Evolutionary conservation across 2,329 filamentous ascomycete genomes (phyloP).

Genomic region (Thelonectria blattea): DNA sequence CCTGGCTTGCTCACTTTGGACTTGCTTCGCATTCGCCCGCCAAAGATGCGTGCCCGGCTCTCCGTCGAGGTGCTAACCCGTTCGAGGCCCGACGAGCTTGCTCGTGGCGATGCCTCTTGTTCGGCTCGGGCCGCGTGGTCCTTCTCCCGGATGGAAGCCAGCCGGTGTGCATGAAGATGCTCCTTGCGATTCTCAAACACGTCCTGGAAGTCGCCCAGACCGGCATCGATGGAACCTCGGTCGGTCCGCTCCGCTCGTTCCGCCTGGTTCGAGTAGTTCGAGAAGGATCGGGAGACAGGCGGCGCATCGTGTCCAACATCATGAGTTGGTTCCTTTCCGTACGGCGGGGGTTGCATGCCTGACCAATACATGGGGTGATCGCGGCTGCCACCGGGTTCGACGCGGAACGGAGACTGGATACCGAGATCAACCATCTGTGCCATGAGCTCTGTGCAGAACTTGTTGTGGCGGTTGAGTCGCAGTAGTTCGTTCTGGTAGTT

Average conservation of each 20-base stretch:
- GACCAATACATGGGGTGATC: conserved; percentile 69
- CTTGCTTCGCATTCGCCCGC: conserved; percentile 39
- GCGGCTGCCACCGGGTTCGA: conserved; percentile 70
- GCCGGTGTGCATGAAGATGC: conserved; percentile 42
- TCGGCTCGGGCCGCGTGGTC: conserved; percentile 40
- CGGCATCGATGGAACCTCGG: conserved; percentile 38
- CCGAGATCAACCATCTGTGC: conserved; percentile 81
- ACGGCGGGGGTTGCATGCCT: conserved; percentile 44
- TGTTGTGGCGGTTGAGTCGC: conserved; percentile 88
- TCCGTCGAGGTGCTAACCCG: conserved; percentile 33
- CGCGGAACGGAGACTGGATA: conserved; percentile 75
- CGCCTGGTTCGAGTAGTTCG: neutral
- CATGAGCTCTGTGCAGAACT: conserved; percentile 93
- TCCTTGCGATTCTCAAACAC: conserved; percentile 53
- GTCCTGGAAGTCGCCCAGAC: conserved; percentile 51
- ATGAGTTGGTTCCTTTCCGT: conserved; percentile 38
- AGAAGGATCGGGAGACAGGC: conserved; percentile 10
- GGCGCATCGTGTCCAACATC: conserved; percentile 18
- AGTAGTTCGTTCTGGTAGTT: conserved; percentile 96
- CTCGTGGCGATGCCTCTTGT: conserved; percentile 34
- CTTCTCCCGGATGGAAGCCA: conserved; percentile 48
- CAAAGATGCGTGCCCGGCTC: conserved; percentile 39
- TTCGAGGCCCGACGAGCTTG: conserved; percentile 40
- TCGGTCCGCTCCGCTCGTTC: conserved; percentile 9
- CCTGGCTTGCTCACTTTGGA: conserved; percentile 37